Conservation (phyloP, 2,329 filamentous ascomycete species). For the Fusarium incarnatum region DNA sequence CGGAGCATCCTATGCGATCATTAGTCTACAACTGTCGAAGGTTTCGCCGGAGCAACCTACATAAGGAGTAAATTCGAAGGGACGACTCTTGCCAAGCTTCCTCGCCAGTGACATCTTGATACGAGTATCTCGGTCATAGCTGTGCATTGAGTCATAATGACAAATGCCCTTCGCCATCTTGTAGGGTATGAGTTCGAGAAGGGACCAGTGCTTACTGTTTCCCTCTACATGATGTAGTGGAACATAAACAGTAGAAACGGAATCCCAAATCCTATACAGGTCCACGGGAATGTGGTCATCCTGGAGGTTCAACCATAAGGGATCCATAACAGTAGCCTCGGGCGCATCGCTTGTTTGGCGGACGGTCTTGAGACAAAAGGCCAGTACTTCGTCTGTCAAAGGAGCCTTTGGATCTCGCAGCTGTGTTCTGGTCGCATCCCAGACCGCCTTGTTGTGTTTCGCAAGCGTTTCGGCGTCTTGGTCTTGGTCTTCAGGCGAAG, state of each 20-base stretch:
- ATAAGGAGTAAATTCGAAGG: background rate
- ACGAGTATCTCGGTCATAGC: background rate
- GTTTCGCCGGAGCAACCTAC: background rate
- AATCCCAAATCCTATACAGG: background rate
- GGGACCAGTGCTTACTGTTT: background rate
- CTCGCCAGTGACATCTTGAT: background rate
- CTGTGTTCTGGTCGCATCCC: background rate
- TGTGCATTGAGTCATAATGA: background rate
- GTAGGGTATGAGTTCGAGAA: background rate
- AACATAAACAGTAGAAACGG: fast-evolving
- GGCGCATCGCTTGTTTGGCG: background rate
- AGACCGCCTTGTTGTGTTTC: background rate
- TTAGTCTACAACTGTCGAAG: background rate
- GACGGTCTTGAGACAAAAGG: background rate
- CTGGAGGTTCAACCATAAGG: background rate
- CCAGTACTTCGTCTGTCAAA: background rate
- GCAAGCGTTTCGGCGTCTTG: background rate
- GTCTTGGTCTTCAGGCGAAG: background rate
- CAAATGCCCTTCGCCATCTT: background rate
- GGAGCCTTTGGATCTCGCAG: background rate
- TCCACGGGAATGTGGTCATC: background rate
- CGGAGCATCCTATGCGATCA: background rate
- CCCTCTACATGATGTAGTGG: background rate
- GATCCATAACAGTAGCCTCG: background rate
- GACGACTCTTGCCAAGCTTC: background rate